Base-by-base conservation (phyloP, 1,284 basidiomycete species). In the Cryptococcus wingfieldii region DNA sequence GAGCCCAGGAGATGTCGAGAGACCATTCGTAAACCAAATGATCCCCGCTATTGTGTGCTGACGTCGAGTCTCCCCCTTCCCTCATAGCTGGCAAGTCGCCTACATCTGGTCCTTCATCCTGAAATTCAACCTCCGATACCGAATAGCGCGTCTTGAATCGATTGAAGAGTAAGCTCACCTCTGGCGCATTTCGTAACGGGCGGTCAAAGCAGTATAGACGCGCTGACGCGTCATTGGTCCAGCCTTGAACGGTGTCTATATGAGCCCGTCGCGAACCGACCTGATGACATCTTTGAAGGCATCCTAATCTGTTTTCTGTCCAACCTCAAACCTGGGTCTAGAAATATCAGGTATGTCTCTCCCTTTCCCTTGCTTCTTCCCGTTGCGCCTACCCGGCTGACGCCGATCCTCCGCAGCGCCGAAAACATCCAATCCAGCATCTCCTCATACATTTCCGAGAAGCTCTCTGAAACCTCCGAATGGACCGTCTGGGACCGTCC, bases 401-500 rank as follows among this genome's bases (percentile, higher is more conserved):
- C n/a, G 19, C 25, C 42, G 27, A 27, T 23, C 48, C 23, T 23
- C 28, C 27, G 28, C 55, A 75, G 72, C 58, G 67, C 65, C 56
- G 68, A 68, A 38, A 73, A 70, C 50, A 63, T 75, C 45, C 71
- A 75, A 53, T 50, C 56, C 25, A 64, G 69, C 42, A 48, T 73
- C 18, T 70, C 70, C 4, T 66, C 66, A 42, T 70, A 74, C 57
- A 71, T 73, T 46, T 56, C 58, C 10, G 71, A 74, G 25, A 50
- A 56, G 55, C 62, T 75, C 16, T 51, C 62, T 19, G 58, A 60
- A 27, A 66, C 67, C 18, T 50, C 56, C 44, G 72, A 74, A 49
- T 75, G 72, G 50, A 75, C 74, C 0, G 72, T 74, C 2, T 75
- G 74, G 74, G 74, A 75, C 47, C 48, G 65, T 31, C 63, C 64